Percentiles rank a stretch among this genome's conserved stretches.
phyloP scores from a whole-genome alignment of 352 stramenopile species.

The Phytophthora gonapodyides region DNA sequence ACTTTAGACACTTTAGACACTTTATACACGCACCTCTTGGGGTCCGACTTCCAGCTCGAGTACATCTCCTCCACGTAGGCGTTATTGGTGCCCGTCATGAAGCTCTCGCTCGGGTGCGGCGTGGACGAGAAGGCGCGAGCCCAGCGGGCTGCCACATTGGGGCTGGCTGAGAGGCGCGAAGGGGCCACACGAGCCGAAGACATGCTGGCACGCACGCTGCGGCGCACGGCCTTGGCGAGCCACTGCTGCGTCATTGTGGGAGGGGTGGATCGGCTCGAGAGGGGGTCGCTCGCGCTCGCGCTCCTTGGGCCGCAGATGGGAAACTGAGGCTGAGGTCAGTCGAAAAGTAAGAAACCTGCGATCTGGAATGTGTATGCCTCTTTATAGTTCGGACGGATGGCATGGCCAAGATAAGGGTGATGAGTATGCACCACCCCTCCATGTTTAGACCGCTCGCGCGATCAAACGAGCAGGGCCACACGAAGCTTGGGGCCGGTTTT shows the following conservation, averaged over 20 bases:
- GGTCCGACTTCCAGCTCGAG: conserved; percentile 91
- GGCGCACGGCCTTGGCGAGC: conserved; percentile 59
- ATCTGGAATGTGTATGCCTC: conserved; percentile 19
- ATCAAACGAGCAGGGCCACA: conserved; percentile 31
- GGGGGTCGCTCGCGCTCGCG: neutral
- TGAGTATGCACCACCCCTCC: conserved; percentile 7
- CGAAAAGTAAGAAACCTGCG: neutral
- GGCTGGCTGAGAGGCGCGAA: conserved; percentile 9
- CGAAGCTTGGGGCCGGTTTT: conserved; percentile 19
- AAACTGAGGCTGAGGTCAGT: conserved; percentile 37
- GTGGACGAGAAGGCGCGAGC: conserved; percentile 62
- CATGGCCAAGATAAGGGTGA: neutral
- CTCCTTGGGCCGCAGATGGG: conserved; percentile 24
- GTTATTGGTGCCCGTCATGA: conserved; percentile 94
- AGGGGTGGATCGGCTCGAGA: conserved; percentile 11
- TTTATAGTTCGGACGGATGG: conserved; percentile 18
- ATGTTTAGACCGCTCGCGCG: conserved; percentile 19
- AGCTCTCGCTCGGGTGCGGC: conserved; percentile 88
- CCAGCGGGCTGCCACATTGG: conserved; percentile 28
- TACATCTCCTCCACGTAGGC: conserved; percentile 99
- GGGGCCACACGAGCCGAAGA: conserved; percentile 18
- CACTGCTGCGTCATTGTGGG: conserved; percentile 70
- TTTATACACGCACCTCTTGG: conserved; percentile 51
- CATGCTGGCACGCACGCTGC: conserved; percentile 46
- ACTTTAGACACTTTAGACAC: conserved; percentile 22